These are phyloP conservation scores for Coniochaeta hoffmannii DNA, from an alignment of 2,329 filamentous ascomycete species.

Conservation along the genomic window DNA sequence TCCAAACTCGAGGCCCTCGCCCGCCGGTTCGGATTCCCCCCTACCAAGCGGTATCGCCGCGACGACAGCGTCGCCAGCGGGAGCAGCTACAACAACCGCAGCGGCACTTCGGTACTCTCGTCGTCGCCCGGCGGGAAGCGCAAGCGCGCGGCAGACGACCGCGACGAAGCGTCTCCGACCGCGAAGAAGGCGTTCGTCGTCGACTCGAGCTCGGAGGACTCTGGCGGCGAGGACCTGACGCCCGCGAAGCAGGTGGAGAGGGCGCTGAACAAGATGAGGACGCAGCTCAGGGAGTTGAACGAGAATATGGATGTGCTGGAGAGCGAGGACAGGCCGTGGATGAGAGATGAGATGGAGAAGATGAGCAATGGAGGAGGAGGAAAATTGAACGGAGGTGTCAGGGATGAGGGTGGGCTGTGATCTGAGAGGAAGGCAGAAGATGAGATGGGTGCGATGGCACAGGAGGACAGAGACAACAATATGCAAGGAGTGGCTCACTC, in stretches of 20 bases:
- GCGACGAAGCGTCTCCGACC: slow-evolving; percentile 3
- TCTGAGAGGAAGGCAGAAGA: too few species aligned
- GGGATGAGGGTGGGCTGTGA: background rate
- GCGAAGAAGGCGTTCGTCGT: background rate
- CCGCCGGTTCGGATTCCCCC: background rate
- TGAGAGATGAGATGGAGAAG: slow-evolving; percentile 8
- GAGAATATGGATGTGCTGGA: slow-evolving; percentile 17
- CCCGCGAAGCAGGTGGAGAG: slow-evolving; percentile 5
- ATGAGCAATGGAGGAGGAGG: background rate
- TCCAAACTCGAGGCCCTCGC: background rate
- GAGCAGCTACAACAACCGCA: background rate
- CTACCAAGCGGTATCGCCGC: background rate
- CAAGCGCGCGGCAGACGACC: background rate
- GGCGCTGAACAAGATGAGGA: slow-evolving; percentile 9
- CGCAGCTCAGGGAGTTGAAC: slow-evolving; percentile 15
- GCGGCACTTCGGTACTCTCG: background rate
- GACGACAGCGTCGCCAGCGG: background rate
- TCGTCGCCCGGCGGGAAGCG: background rate
- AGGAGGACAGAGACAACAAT: background rate
- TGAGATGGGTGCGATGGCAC: too few species aligned
- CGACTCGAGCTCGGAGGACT: background rate
- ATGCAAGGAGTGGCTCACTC: background rate
- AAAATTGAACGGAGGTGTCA: background rate
- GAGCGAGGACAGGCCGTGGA: slow-evolving; percentile 6
- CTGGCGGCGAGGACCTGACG: slow-evolving; percentile 3